Evolutionary conservation across 371 early-diverging fungal genomes (phyloP), one percentile per base, ranked within the genome.

Genomic region (Chytridium lagenaria): DNA sequence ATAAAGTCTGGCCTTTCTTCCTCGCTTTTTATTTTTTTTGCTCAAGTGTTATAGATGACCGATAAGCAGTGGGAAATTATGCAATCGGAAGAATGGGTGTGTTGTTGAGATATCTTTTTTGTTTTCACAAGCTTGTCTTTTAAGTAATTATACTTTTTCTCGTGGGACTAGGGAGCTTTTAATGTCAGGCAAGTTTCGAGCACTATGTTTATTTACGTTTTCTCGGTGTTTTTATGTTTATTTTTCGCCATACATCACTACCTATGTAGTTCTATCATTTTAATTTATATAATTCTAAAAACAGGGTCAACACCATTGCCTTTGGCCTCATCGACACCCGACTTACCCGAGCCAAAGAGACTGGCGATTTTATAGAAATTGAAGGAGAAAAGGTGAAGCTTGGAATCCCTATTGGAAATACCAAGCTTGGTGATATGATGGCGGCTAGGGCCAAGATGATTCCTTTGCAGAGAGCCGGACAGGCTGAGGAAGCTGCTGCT

Each of bases 11-110:
- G 10, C 23, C 57, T 55, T 55, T 10, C 5, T 55, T 5, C 57
- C 7, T 55, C 23, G 26, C 57, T 44, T 44, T 19, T 44, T 44
- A 15, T 44, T 44, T 44, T 44, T 44, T 44, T 12, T 44, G 44
- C 12, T 12, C 44, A 12, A 12, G 44, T 19, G 44, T 44, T 19
- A 44, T 44, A 89, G 84, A 89, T 86, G 59, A 86, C 84, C 31
- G 90, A 89, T 69, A 89, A 88, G 79, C 90, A 90, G 77, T 89
- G 83, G 87, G 88, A 90, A 74, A 50, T 88, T 39, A 90, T 89
- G 90, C 78, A 87, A 33, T 83, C 85, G 57, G 78, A 52, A 38
- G 5, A 34, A 67, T 36, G 33, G 34, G 0, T 23, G 69, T 39
- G 73, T 79, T 31, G 73, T 79, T 33, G 80, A 92, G 78, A 83